Base-by-base conservation (phyloP, 306 rosid genomes). In the Pterocarpus macrocarpus region DNA sequence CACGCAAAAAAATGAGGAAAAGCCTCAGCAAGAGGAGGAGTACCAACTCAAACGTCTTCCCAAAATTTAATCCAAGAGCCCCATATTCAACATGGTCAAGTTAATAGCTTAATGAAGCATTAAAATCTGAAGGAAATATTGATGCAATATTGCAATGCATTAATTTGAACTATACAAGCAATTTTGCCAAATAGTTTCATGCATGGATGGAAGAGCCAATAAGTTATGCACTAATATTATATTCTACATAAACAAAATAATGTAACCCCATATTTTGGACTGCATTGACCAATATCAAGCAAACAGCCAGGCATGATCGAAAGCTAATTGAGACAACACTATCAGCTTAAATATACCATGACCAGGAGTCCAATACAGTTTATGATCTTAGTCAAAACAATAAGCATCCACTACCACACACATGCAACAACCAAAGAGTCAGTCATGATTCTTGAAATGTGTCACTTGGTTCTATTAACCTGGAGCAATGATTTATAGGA, bases 51-150 rank as follows among this genome's bases (percentile, higher is more conserved):
- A 22, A 22, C 28, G 1, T 22, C 28, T 22, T 22, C 28, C 28
- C 28, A 22, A 22, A 22, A 22, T 22, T 22, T 22, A 22, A 22
- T 22, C 28, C 28, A 22, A 22, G 28, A 22, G 28, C 28, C 28
- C 28, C 28, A 1, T 22, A 22, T 22, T 22, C 28, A 22, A 22
- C 28, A 22, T 22, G 28, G 28, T 22, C 28, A 22, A 22, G 28
- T 22, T 22, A 22, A 22, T 22, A 22, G 28, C 14, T 55, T 59
- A 81, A 75, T 45, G 53, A 36, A 71, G 57, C 91, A 89, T 86
- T 89, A 76, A 86, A 87, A 15, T 69, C 34, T 61, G 34, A 34
- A 33, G 44, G 17, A 63, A 71, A 38, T 43, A 59, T 44, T 56
- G 56, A 11, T 15, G 41, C 55, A 64, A 30, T 13, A 61, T 30